phyloP scores from a whole-genome alignment of 345 rosid genomes.

The Euclidium syriacum region DNA sequence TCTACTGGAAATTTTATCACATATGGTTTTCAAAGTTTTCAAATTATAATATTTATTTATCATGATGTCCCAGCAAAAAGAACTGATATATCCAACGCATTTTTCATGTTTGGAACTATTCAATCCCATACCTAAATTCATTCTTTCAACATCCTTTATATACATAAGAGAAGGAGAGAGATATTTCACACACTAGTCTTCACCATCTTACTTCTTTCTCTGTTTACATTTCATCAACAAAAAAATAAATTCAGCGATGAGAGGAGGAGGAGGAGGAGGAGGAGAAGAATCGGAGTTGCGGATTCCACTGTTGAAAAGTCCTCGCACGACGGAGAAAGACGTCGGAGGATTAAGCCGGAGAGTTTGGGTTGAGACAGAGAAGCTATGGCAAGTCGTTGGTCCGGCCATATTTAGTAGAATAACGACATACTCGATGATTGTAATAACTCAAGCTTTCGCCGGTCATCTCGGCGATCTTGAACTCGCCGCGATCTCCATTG shows the following conservation, averaged over 20 bases:
- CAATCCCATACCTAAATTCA: too few relatives aligned
- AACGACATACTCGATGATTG: conserved; percentile 68
- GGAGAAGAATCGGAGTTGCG: conserved; percentile 16
- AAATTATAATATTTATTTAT: too few relatives aligned
- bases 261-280: conserved; percentile 4
- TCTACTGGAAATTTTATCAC: too few relatives aligned
- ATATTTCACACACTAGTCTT: too few relatives aligned
- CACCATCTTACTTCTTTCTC: neutral
- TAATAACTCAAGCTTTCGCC: conserved; percentile 92
- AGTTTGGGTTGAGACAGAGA: conserved; percentile 70
- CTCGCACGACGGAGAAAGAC: conserved; percentile 25
- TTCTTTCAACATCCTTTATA: too few relatives aligned
- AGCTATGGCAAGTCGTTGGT: conserved; percentile 83
- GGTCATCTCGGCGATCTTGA: conserved; percentile 92
- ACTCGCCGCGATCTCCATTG: conserved; percentile 86
- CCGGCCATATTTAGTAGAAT: conserved; percentile 79
- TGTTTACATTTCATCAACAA: neutral
- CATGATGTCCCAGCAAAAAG: too few relatives aligned
- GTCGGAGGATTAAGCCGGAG: conserved; percentile 27
- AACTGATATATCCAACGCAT: too few relatives aligned
- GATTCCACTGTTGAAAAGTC: conserved; percentile 14
- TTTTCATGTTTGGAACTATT: too few relatives aligned
- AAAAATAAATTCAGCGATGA: neutral
- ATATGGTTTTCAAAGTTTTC: too few relatives aligned
- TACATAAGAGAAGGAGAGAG: too few relatives aligned